These are phyloP conservation scores for Drosera capensis DNA, from an alignment of 148 eudicot genomes.

Conservation along the genomic window DNA sequence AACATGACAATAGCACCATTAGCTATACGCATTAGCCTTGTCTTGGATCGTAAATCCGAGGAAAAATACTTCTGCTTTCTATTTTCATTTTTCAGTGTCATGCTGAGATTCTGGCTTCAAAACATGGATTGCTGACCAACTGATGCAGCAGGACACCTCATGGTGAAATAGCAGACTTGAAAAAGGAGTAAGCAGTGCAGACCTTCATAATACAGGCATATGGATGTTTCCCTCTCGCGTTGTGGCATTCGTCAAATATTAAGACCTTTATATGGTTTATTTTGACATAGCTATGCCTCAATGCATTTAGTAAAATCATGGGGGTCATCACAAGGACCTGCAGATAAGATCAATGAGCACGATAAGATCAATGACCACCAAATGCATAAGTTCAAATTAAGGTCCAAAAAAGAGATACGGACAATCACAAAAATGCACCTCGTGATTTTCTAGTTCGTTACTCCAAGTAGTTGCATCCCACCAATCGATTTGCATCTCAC, in stretches of 20 bases:
- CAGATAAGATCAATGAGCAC: constrained; percentile 1
- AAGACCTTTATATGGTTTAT: constrained; percentile 51
- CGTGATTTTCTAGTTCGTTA: constrained; percentile 33
- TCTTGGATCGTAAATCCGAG: too few species aligned
- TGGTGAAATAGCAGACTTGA: background rate
- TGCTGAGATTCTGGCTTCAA: background rate
- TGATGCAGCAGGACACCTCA: too few species aligned
- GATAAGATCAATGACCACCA: too few species aligned
- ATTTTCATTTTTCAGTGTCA: background rate
- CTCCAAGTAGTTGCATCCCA: constrained; percentile 79
- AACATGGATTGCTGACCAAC: background rate
- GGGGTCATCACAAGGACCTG: constrained; percentile 97
- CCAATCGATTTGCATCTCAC: constrained; percentile 71
- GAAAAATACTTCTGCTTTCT: background rate
- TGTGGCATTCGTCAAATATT: constrained; percentile 91
- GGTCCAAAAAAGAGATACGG: too few species aligned
- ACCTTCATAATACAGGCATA: constrained; percentile 88
- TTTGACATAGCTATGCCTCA: constrained; percentile 52
- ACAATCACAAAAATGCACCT: constrained; percentile 26
- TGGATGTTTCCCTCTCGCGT: constrained; percentile 55
- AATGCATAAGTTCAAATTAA: too few species aligned
- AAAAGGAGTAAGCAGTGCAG: background rate
- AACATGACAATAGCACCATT: background rate
- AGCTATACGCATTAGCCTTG: too few species aligned
- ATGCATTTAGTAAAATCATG: constrained; percentile 44